Conservation (phyloP, 257 asterid species). For the Euphrasia confusa region DNA sequence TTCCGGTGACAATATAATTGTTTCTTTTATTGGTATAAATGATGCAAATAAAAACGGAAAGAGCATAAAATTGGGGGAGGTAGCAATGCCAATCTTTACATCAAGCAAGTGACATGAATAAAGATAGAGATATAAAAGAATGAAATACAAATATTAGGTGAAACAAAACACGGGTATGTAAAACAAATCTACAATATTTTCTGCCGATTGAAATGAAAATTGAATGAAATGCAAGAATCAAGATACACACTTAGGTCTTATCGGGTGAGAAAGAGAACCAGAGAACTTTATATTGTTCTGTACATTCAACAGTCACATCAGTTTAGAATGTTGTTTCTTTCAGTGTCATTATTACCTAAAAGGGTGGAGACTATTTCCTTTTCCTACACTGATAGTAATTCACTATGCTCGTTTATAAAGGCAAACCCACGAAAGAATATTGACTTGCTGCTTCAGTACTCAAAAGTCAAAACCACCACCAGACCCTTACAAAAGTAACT, state of each 20-base stretch:
- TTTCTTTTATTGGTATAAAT: neutral
- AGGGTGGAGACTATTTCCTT: neutral
- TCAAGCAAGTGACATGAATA: constrained; percentile 7
- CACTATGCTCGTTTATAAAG: neutral
- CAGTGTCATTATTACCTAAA: neutral
- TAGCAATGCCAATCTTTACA: constrained; percentile 17
- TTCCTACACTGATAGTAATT: neutral
- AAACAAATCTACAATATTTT: neutral
- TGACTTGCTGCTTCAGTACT: neutral
- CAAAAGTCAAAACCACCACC: neutral
- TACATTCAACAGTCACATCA: constrained; percentile 1
- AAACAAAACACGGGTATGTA: neutral
- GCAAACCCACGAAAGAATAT: constrained; percentile 5
- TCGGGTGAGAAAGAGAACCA: neutral
- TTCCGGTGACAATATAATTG: neutral
- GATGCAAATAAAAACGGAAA: neutral
- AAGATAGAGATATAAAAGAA: neutral
- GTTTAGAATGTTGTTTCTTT: neutral
- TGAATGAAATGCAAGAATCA: neutral
- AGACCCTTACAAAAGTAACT: neutral
- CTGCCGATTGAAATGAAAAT: neutral
- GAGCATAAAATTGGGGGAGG: neutral
- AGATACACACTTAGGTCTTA: neutral
- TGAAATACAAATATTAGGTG: constrained; percentile 1
- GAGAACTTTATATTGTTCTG: neutral